A percentile compares a stretch with the other conserved stretches of the same genome.
Conservation (phyloP, 1,284 basidiomycete species). For the Sutorius eximius region DNA sequence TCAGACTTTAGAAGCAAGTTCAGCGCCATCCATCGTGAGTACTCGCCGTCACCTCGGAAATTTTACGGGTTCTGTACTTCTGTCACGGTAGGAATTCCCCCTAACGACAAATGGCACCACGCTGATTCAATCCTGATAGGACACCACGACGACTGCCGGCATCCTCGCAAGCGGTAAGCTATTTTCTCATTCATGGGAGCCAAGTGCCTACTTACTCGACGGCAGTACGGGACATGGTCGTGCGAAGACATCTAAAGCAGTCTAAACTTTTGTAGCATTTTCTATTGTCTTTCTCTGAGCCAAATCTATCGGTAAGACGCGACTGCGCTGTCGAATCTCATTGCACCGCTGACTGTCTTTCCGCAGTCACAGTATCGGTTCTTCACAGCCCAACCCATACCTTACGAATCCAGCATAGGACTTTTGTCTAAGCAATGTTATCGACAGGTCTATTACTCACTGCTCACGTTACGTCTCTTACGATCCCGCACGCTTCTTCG, state of each 20-base stretch:
- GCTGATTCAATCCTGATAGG: conserved; percentile 39
- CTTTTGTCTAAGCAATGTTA: conserved; percentile 14
- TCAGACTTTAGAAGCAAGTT: conserved; percentile 75
- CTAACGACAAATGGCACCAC: not conserved
- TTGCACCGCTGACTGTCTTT: not conserved
- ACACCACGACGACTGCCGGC: conserved; percentile 70
- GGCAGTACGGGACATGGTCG: conserved; percentile 40
- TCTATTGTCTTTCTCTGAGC: not conserved
- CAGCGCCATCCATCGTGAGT: conserved; percentile 73
- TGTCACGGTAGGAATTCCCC: conserved; percentile 52
- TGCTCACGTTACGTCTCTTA: conserved; percentile 9
- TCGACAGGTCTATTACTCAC: conserved; percentile 10
- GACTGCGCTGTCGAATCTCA: not conserved
- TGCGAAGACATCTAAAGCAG: conserved; percentile 46
- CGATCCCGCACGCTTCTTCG: conserved; percentile 7
- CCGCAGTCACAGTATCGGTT: conserved; percentile 1
- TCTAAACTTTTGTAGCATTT: conserved; percentile 51
- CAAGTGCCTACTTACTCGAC: not conserved
- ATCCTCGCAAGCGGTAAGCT: conserved; percentile 72
- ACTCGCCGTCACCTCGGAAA: conserved; percentile 71
- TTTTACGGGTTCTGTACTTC: conserved; percentile 80
- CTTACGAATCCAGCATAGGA: conserved; percentile 8
- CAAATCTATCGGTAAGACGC: conserved; percentile 9
- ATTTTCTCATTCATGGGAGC: not conserved
- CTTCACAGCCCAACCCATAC: conserved; percentile 1